Evolutionary conservation across 495 filamentous ascomycete genomes (phyloP).

Genomic region (Pyronema omphalodes): DNA sequence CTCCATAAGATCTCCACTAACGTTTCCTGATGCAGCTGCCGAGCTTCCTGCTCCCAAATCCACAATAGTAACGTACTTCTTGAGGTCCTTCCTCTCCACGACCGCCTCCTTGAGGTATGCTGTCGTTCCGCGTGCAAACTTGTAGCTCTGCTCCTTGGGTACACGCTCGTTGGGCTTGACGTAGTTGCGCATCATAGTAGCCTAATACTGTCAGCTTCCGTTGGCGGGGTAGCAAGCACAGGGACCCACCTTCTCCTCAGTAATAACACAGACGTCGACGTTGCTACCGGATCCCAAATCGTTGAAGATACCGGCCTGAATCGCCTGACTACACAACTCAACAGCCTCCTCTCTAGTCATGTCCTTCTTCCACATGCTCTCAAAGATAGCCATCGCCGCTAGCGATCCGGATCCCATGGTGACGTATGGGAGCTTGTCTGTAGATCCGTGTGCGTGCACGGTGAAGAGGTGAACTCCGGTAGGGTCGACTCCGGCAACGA

Average conservation of each 20-base stretch:
- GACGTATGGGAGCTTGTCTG: conserved; percentile 97
- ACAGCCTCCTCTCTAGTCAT: conserved; percentile 68
- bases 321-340: conserved; percentile 65
- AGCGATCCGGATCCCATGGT: conserved; percentile 96
- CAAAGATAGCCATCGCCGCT: conserved; percentile 95
- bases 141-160: conserved; percentile 81
- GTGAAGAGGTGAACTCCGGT: conserved; percentile 94
- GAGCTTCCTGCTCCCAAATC: conserved; percentile 41
- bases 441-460: conserved; percentile 94
- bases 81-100: conserved; percentile 79
- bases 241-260: conserved; percentile 49
- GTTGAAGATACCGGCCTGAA: conserved; percentile 97
- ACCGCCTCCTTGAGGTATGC: conserved; percentile 86
- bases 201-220: conserved; percentile 22
- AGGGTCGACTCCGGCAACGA: conserved; percentile 92
- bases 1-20: conserved; percentile 73
- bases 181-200: conserved; percentile 75
- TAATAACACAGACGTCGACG: conserved; percentile 92
- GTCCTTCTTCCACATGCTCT: conserved; percentile 78
- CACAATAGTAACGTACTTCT: conserved; percentile 84
- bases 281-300: conserved; percentile 94
- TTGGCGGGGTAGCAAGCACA: background rate
- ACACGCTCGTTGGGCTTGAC: conserved; percentile 81
- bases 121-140: conserved; percentile 74
- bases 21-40: conserved; percentile 30